phyloP scores from a whole-genome alignment of 2,329 filamentous ascomycete genomes.

The Botrytis fabae region DNA sequence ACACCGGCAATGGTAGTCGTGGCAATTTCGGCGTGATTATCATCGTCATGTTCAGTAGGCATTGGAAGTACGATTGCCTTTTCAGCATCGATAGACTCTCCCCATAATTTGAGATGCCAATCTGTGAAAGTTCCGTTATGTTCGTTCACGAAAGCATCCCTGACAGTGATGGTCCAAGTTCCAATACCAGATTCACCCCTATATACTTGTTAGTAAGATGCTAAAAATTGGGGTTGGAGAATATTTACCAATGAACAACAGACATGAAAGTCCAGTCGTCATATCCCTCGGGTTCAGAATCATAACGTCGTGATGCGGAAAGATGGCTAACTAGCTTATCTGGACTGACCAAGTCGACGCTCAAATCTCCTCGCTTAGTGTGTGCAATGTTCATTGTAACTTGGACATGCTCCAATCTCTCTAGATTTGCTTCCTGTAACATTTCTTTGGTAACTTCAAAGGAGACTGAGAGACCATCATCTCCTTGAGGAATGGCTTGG shows the following conservation, averaged over 20 bases:
- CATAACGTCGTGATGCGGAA: conserved; percentile 69
- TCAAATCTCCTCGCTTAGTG: conserved; percentile 82
- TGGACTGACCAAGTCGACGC: conserved; percentile 87
- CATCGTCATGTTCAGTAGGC: conserved; percentile 80
- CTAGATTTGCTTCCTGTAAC: conserved; percentile 79
- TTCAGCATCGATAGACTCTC: conserved; percentile 75
- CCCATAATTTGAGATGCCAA: conserved; percentile 94
- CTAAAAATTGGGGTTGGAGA: neutral
- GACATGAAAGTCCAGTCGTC: conserved; percentile 99
- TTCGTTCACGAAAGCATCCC: conserved; percentile 78
- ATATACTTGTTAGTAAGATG: conserved; percentile 40
- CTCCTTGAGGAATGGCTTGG: conserved; percentile 80
- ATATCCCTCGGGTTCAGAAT: conserved; percentile 70
- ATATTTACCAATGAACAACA: conserved; percentile 83
- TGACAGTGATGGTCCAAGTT: conserved; percentile 88
- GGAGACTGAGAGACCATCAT: conserved; percentile 73
- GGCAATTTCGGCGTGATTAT: conserved; percentile 69
- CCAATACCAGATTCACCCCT: conserved; percentile 88
- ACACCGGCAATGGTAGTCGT: conserved; percentile 61
- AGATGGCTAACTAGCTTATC: conserved; percentile 80
- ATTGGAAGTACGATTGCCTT: conserved; percentile 76
- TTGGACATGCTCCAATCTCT: conserved; percentile 88
- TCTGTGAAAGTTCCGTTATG: conserved; percentile 78
- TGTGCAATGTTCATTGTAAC: conserved; percentile 97
- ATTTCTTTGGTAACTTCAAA: conserved; percentile 82